phyloP scores from a whole-genome alignment of 139 green algal genomes.

The Chlamydomonas sphaeroides region DNA sequence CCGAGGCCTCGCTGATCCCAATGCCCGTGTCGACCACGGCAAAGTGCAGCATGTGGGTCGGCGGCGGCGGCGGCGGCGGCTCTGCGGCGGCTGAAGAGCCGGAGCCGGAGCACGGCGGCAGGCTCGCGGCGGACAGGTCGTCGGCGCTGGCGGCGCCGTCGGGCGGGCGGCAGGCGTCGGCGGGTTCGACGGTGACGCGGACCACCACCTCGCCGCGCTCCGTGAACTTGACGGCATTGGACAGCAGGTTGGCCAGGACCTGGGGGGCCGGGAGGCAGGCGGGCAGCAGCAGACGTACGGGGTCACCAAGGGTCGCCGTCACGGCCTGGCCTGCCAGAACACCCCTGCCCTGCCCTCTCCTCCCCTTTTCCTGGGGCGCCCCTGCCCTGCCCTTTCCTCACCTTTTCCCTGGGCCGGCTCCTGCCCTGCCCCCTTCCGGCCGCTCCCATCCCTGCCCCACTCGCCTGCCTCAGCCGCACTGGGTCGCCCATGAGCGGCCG shows the following conservation, averaged over 20 bases:
- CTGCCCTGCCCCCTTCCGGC: too few species aligned
- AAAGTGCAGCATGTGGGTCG: slow-evolving; percentile 62
- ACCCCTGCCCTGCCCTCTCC: too few species aligned
- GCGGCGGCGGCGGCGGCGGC: not conserved
- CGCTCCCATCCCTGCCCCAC: not conserved
- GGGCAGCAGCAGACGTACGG: too few species aligned
- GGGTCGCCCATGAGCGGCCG: slow-evolving; percentile 43
- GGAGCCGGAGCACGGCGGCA: too few species aligned
- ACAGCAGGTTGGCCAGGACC: slow-evolving; percentile 71
- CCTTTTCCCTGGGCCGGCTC: too few species aligned
- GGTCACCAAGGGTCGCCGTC: too few species aligned
- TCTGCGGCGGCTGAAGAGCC: too few species aligned
- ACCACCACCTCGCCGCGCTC: slow-evolving; percentile 69
- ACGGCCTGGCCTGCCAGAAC: too few species aligned
- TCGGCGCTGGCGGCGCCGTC: not conserved
- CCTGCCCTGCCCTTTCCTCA: too few species aligned
- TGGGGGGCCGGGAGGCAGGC: too few species aligned
- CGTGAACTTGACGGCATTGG: slow-evolving; percentile 86
- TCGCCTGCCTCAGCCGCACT: slow-evolving; percentile 44
- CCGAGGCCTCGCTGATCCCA: slow-evolving; percentile 68
- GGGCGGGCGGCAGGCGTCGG: not conserved
- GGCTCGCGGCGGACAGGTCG: not conserved
- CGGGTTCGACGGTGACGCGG: not conserved
- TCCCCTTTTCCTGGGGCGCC: too few species aligned
- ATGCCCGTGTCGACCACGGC: slow-evolving; percentile 85